phyloP scores from a whole-genome alignment of 495 filamentous ascomycete genomes.

The Hypoxylon fragiforme region DNA sequence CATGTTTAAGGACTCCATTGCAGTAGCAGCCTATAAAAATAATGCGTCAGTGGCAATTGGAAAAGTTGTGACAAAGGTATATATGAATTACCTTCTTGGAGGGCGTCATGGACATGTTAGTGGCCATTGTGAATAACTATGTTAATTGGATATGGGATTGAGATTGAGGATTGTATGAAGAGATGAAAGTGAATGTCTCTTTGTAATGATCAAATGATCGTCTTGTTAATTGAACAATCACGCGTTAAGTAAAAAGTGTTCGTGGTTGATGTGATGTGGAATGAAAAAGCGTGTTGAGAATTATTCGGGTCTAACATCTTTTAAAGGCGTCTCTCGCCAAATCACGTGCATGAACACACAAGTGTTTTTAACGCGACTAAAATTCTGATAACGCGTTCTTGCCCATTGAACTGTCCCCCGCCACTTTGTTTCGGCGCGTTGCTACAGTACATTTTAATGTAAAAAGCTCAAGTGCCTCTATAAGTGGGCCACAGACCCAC shows the following conservation, averaged over 20 bases:
- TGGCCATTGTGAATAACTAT: constrained; percentile 59
- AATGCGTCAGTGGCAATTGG: constrained; percentile 43
- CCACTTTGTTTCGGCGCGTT: constrained; percentile 31
- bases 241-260: constrained; percentile 19
- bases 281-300: constrained; percentile 24
- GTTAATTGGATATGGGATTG: constrained; percentile 3
- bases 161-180: constrained; percentile 1
- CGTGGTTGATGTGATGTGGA: constrained; percentile 28
- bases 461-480: constrained; percentile 1
- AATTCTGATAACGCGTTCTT: constrained; percentile 8
- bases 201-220: constrained; percentile 7
- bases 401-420: constrained; percentile 19
- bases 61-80: not conserved
- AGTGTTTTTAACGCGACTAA: constrained; percentile 3
- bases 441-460: no score
- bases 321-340: constrained; percentile 35
- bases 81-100: constrained; percentile 75
- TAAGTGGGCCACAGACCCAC: no score
- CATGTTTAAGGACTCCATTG: constrained; percentile 88
- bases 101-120: constrained; percentile 76
- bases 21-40: constrained; percentile 71
- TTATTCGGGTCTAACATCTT: constrained; percentile 24
- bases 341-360: constrained; percentile 31
- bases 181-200: constrained; percentile 5
- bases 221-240: constrained; percentile 15